A percentile compares a stretch with the other conserved stretches of the same genome.
phyloP scores from a whole-genome alignment of 495 filamentous ascomycete species.

The Cenococcum geophilum region DNA sequence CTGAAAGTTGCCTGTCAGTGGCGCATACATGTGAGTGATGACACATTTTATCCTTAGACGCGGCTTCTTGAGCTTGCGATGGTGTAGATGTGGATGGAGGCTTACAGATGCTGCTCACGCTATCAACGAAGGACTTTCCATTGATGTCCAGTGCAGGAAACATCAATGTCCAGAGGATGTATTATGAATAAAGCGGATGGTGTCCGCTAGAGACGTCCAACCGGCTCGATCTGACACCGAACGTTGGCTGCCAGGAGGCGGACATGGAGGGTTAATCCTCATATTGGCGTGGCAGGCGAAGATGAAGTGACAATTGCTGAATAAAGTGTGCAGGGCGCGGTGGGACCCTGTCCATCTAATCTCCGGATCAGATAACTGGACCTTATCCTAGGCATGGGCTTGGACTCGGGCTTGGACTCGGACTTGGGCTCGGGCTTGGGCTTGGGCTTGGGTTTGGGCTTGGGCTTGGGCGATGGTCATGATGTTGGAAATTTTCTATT shows the following conservation, averaged over 20 bases:
- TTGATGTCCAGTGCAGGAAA: no score
- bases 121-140: no score
- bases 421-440: slow-evolving; percentile 1
- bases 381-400: no score
- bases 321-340: neutral
- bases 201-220: neutral
- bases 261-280: neutral
- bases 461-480: slow-evolving; percentile 4
- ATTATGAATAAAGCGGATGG: slow-evolving; percentile 9
- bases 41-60: neutral
- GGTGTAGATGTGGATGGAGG: no score
- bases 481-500: neutral
- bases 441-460: slow-evolving; percentile 3
- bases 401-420: neutral
- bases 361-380: slow-evolving; percentile 11
- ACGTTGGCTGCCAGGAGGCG: slow-evolving; percentile 2
- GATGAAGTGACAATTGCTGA: neutral
- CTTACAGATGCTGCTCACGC: no score
- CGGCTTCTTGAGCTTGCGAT: neutral
- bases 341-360: slow-evolving; percentile 3
- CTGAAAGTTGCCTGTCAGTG: neutral
- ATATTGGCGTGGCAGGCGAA: slow-evolving; percentile 1
- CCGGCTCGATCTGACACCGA: slow-evolving; percentile 18
- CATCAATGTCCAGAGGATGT: neutral
- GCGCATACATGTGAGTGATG: neutral